Base-by-base conservation (phyloP, 2,329 filamentous ascomycete genomes). In the Penicillium sp. region DNA sequence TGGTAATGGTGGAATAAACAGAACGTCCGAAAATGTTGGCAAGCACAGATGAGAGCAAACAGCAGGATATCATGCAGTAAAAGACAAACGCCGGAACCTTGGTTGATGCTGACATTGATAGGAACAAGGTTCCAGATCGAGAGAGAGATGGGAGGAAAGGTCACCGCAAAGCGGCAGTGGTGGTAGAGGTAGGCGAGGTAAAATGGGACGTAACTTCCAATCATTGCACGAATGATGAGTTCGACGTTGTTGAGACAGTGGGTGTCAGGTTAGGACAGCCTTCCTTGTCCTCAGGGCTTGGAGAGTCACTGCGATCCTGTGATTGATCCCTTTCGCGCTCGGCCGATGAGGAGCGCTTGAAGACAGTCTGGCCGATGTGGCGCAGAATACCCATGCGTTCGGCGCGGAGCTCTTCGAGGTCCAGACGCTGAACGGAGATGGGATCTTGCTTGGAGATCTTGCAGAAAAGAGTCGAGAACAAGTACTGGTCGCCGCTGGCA, bases 401-500 rank as follows among this genome's bases (percentile, higher is more conserved):
- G 4, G 69, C 71, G 29, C 71, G 70, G 12, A 74, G 67, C 44
- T 75, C 73, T 29, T 76, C 73, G 34, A 72, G 49, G 51, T 72
- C 68, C 15, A 73, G 54, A 38, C 67, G 69, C 39, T 70, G 69
- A 27, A 79, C 73, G 34, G 78, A 71, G 27, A 80, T 64, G 23
- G 77, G 73, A 6, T 80, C 77, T 57, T 83, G 78, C 61, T 85
- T 88, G 63, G 86, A 86, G 75, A 97, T 89, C 67, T 87, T 87
- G 77, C 92, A 96, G 73, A 97, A 96, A 16, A 99, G 80, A 12
- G 91, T 95, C 3, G 94, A 96, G 75, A 97, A 97, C 41, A 97
- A 82, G 71, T 95, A 97, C 65, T 92, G 90, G 65, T 97, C 92
- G 57, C 92, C 94, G 60, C 91, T 89, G 53, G 86, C 83, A 74